A percentile compares a stretch with the other conserved stretches of the same genome.
Evolutionary conservation across 2,329 filamentous ascomycete species (phyloP).

Genomic region (Incumbomyces lentus): DNA sequence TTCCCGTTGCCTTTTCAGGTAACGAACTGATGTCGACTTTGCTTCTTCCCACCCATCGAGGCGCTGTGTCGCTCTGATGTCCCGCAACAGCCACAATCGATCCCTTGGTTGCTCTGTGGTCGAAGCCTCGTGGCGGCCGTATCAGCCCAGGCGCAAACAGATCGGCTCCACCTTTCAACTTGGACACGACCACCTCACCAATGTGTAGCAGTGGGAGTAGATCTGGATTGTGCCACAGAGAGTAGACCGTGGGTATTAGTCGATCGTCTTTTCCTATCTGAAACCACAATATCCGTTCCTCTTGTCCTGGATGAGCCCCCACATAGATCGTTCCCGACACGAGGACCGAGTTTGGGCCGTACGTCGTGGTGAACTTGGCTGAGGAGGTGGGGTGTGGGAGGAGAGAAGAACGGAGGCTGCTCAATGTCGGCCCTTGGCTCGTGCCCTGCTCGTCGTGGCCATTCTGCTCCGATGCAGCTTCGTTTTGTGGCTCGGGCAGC

Average conservation of each 20-base stretch:
- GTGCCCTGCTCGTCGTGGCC: not conserved
- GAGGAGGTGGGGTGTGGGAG: slow-evolving; percentile 54
- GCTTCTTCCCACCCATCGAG: slow-evolving; percentile 54
- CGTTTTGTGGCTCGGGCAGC: slow-evolving; percentile 29
- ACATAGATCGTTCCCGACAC: slow-evolving; percentile 57
- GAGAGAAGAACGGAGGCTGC: slow-evolving; percentile 46
- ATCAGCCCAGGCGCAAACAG: slow-evolving; percentile 60
- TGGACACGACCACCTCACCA: slow-evolving; percentile 48
- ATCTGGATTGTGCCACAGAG: slow-evolving; percentile 53
- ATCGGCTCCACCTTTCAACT: slow-evolving; percentile 54
- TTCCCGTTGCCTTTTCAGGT: slow-evolving; percentile 44
- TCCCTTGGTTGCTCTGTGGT: slow-evolving; percentile 47
- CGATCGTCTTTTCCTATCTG: slow-evolving; percentile 45
- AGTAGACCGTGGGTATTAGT: slow-evolving; percentile 48
- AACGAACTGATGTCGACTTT: slow-evolving; percentile 51
- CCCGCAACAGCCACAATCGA: slow-evolving; percentile 55
- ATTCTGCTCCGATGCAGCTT: slow-evolving; percentile 31
- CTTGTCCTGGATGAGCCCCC: slow-evolving; percentile 46
- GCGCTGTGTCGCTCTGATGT: slow-evolving; percentile 49
- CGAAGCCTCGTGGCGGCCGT: slow-evolving; percentile 47
- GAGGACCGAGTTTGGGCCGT: slow-evolving; percentile 50
- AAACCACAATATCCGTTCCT: slow-evolving; percentile 55
- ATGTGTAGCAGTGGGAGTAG: slow-evolving; percentile 56
- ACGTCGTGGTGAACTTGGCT: slow-evolving; percentile 55
- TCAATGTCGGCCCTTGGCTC: slow-evolving; percentile 36